Conservation (phyloP, 495 filamentous ascomycete species). For the Rusavskia elegans region DNA sequence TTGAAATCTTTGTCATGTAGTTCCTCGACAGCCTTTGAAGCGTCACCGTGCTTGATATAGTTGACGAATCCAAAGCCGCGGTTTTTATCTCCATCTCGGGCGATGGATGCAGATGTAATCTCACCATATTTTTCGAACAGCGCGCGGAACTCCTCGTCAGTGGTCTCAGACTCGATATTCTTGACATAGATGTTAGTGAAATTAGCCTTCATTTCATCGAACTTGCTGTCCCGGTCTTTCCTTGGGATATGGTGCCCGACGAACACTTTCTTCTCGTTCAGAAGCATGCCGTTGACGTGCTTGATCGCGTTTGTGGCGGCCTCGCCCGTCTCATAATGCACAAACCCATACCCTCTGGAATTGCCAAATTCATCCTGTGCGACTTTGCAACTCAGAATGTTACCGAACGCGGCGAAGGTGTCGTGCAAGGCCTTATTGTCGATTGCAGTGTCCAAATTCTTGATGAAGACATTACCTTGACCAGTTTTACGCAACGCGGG, state of each 20-base stretch:
- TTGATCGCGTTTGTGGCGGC: constrained; percentile 94
- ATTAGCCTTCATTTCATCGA: constrained; percentile 99
- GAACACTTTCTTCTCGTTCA: constrained; percentile 99
- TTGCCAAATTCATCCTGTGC: constrained; percentile 90
- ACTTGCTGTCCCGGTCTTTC: constrained; percentile 99
- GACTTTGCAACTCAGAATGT: constrained; percentile 99
- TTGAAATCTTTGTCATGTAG: constrained; percentile 87
- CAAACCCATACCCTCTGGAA: constrained; percentile 98
- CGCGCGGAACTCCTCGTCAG: constrained; percentile 85
- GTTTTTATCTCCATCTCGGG: constrained; percentile 76
- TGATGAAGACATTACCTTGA: constrained; percentile 99
- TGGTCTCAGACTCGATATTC: constrained; percentile 78
- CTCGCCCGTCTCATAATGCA: constrained; percentile 99
- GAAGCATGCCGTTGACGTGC: constrained; percentile 97
- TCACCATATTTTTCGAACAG: constrained; percentile 85
- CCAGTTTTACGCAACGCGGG: constrained; percentile 98
- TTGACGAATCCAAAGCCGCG: constrained; percentile 99
- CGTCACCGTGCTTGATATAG: constrained; percentile 80
- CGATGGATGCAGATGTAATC: constrained; percentile 89
- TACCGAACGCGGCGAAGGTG: constrained; percentile 97
- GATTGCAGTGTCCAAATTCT: constrained; percentile 95
- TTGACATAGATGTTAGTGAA: constrained; percentile 99
- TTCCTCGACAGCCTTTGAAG: constrained; percentile 73
- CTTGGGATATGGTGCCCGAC: constrained; percentile 99
- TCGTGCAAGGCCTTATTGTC: constrained; percentile 99